Conservation (phyloP, 2,329 filamentous ascomycete species). For the Magnaporthiopsis poae region DNA sequence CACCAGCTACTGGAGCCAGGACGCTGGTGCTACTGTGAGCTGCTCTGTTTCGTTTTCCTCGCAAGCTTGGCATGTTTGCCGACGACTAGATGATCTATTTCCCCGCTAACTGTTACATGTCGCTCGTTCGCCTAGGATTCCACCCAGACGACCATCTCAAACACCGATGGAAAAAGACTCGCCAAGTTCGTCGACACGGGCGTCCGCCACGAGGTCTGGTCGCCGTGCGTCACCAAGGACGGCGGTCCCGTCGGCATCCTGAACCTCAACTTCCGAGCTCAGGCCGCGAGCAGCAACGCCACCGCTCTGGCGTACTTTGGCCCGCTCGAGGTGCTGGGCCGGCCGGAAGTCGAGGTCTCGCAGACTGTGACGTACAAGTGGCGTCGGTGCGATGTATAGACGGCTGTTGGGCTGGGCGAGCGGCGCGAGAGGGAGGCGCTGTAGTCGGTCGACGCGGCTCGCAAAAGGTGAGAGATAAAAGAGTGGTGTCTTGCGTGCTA, state of each 20-base stretch:
- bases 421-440: too few species aligned
- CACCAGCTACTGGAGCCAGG: conserved; percentile 38
- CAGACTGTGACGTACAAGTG: conserved; percentile 2
- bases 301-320: conserved; percentile 17
- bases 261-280: conserved; percentile 38
- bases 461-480: too few species aligned
- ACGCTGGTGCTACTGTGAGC: conserved; percentile 28
- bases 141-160: conserved; percentile 1
- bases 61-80: too few species aligned
- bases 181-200: conserved; percentile 1
- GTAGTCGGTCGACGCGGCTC: too few species aligned
- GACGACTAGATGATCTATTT: too few species aligned
- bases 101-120: not conserved
- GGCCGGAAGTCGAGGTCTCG: not conserved
- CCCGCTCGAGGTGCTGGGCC: conserved; percentile 5
- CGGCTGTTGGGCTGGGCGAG: too few species aligned
- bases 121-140: not conserved
- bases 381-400: not conserved
- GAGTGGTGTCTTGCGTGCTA: too few species aligned
- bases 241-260: conserved; percentile 32
- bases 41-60: too few species aligned
- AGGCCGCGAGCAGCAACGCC: conserved; percentile 25
- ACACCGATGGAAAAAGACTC: not conserved
- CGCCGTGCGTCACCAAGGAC: conserved; percentile 23
- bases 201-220: conserved; percentile 22